Evolutionary conservation across 352 stramenopile species (phyloP).

Genomic region (Phytophthora tubulina): DNA sequence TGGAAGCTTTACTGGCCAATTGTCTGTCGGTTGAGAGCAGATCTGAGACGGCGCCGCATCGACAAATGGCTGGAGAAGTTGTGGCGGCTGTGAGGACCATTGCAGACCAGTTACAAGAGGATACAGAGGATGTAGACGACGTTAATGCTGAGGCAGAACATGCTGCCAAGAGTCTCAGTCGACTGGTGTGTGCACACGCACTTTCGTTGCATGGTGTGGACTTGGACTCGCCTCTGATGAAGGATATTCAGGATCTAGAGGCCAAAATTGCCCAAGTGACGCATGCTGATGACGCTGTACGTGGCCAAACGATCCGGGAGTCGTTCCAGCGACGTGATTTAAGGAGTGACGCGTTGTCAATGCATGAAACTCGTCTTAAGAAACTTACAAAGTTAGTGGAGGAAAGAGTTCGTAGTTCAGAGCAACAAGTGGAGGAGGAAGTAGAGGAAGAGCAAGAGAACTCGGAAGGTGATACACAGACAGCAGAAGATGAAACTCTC

Average conservation of each 20-base stretch:
- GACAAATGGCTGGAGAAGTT: constrained; percentile 55
- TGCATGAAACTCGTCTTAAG: constrained; percentile 59
- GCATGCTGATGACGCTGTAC: constrained; percentile 61
- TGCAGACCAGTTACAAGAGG: constrained; percentile 31
- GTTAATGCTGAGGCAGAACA: constrained; percentile 44
- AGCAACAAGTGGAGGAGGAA: constrained; percentile 39
- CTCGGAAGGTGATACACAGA: constrained; percentile 22
- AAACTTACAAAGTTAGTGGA: constrained; percentile 55
- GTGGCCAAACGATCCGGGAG: constrained; percentile 78
- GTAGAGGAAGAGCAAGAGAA: constrained; percentile 28
- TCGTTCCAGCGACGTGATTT: constrained; percentile 83
- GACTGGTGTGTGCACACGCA: constrained; percentile 58
- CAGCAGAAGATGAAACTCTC: constrained; percentile 38
- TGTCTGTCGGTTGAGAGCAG: constrained; percentile 60
- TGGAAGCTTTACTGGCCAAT: constrained; percentile 68
- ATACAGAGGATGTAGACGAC: constrained; percentile 36
- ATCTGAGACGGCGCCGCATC: constrained; percentile 39
- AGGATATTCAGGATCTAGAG: constrained; percentile 67
- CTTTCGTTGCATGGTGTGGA: constrained; percentile 58
- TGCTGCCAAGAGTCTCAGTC: constrained; percentile 57
- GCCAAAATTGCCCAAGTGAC: constrained; percentile 48
- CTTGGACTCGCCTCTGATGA: constrained; percentile 48
- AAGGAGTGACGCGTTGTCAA: constrained; percentile 66
- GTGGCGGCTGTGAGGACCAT: constrained; percentile 51
- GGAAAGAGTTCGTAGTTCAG: constrained; percentile 47